Evolutionary conservation across 2,329 filamentous ascomycete species (phyloP).

Genomic region (Arthrobotrys entomopaga): DNA sequence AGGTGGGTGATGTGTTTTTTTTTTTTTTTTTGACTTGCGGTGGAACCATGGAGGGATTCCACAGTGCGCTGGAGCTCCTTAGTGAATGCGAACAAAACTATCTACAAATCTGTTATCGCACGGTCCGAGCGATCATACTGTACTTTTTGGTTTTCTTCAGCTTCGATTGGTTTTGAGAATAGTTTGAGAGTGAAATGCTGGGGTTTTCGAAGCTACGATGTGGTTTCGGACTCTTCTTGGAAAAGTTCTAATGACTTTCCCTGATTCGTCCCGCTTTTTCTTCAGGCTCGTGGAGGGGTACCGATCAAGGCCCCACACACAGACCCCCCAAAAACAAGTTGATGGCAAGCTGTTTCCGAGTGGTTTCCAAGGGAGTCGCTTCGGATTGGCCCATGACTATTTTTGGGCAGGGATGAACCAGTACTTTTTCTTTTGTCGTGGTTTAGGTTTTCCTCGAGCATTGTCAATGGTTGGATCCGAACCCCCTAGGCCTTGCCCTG

Average conservation of each 20-base stretch:
- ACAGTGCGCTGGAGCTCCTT: neutral
- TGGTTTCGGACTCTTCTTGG: conserved; percentile 33
- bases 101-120: neutral
- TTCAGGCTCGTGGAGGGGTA: conserved; percentile 27
- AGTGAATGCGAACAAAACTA: neutral
- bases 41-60: too few relatives aligned
- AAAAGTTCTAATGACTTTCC: conserved; percentile 25
- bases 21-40: neutral
- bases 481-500: neutral
- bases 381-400: conserved; percentile 40
- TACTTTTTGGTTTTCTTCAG: neutral
- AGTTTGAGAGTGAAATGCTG: too few relatives aligned
- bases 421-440: neutral
- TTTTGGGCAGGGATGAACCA: conserved; percentile 45
- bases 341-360: conserved; percentile 26
- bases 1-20: neutral
- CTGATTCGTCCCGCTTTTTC: conserved; percentile 34
- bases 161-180: neutral
- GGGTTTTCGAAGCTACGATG: conserved; percentile 17
- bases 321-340: conserved; percentile 1
- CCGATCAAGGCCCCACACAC: conserved; percentile 30
- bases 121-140: neutral
- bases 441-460: neutral
- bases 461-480: conserved; percentile 32
- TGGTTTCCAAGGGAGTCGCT: conserved; percentile 8